A percentile compares a stretch with the other conserved stretches of the same genome.
These are phyloP conservation scores for Ramaria sp. DNA, from an alignment of 768 basidiomycete genomes.

Conservation along the genomic window DNA sequence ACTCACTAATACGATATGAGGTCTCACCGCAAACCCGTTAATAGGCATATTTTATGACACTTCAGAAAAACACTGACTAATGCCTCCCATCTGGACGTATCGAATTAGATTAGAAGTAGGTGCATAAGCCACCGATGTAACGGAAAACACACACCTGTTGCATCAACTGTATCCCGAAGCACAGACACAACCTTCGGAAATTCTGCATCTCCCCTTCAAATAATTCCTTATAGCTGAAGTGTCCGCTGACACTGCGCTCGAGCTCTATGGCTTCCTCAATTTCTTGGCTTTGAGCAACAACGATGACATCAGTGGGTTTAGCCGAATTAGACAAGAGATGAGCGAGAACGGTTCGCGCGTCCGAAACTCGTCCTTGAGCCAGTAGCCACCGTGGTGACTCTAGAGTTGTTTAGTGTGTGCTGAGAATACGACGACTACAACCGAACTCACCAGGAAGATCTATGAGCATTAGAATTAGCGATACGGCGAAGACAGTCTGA, in stretches of 20 bases:
- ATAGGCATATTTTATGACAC: not conserved
- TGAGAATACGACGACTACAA: not conserved
- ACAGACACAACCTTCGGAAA: conserved; percentile 5
- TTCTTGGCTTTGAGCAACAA: conserved; percentile 5
- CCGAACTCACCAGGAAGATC: conserved; percentile 4
- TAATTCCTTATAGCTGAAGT: conserved; percentile 7
- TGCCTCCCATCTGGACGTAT: conserved; percentile 3
- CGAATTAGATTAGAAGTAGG: not conserved
- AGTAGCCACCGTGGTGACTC: conserved; percentile 43
- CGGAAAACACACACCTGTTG: not conserved
- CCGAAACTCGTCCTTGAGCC: conserved; percentile 45
- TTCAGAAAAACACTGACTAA: not conserved
- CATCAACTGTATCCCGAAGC: conserved; percentile 9
- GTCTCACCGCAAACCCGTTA: not conserved
- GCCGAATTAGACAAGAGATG: not conserved
- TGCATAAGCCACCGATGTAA: not conserved
- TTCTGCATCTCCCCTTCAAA: conserved; percentile 8
- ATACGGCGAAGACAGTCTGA: conserved; percentile 5
- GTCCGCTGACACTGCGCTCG: conserved; percentile 1
- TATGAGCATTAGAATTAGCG: conserved; percentile 3
- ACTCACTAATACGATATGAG: conserved; percentile 7
- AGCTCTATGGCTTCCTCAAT: conserved; percentile 5
- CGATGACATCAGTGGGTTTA: conserved; percentile 2
- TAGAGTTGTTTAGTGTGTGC: not conserved
- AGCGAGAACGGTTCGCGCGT: conserved; percentile 39